A percentile compares a stretch with the other conserved stretches of the same genome.
Conservation (phyloP, 441 rosid genomes). For the Metrosideros polymorpha region DNA sequence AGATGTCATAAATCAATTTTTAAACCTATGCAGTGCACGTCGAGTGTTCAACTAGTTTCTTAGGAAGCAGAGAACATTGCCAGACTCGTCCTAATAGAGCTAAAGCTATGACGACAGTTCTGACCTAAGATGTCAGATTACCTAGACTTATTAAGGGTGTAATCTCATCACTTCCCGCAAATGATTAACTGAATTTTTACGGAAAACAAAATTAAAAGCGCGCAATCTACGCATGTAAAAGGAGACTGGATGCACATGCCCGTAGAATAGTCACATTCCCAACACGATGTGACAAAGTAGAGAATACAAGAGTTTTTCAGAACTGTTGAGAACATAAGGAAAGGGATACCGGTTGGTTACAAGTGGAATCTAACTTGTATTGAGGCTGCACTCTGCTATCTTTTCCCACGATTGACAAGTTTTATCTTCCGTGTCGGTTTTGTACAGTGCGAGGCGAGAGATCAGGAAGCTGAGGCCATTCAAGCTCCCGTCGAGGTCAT, state of each 20-base stretch:
- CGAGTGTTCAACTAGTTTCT: no score
- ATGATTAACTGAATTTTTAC: not conserved
- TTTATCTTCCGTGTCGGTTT: slow-evolving; percentile 51
- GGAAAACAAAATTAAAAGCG: not conserved
- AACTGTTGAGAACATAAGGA: not conserved
- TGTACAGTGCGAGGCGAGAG: slow-evolving; percentile 53
- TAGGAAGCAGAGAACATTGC: no score
- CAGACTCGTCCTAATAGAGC: no score
- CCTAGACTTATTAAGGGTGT: no score
- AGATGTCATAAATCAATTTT: no score
- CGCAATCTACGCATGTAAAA: not conserved
- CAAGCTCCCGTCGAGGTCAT: slow-evolving; percentile 39
- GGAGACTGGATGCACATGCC: not conserved
- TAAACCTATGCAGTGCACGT: no score
- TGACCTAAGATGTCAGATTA: no score
- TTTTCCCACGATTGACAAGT: slow-evolving; percentile 73
- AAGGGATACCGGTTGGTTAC: not conserved
- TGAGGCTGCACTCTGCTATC: slow-evolving; percentile 46
- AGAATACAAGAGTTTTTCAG: not conserved
- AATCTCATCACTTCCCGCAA: not conserved
- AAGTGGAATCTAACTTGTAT: slow-evolving; percentile 1
- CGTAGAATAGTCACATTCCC: not conserved
- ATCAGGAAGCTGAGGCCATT: slow-evolving; percentile 44
- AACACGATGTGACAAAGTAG: not conserved
- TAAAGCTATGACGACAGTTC: no score